Percentiles rank a stretch among this genome's conserved stretches.
phyloP scores from a whole-genome alignment of 2,329 filamentous ascomycete genomes.

The Boeremia exigua region DNA sequence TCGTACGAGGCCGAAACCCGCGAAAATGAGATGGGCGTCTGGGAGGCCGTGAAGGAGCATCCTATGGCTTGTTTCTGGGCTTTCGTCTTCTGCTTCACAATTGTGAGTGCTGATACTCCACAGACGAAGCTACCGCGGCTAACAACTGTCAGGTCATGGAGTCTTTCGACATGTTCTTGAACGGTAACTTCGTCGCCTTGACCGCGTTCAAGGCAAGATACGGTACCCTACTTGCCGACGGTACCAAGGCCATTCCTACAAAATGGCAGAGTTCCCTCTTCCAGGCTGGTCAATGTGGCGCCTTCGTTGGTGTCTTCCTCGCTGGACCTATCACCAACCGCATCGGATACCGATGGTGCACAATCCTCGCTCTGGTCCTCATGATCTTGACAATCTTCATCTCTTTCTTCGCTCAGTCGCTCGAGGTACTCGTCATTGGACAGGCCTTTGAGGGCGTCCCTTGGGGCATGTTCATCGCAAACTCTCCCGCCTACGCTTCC shows the following conservation, averaged over 20 bases:
- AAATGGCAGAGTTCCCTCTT: conserved; percentile 66
- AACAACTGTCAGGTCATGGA: conserved; percentile 63
- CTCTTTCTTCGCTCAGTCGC: conserved; percentile 61
- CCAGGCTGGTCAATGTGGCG: conserved; percentile 62
- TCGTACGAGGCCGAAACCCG: conserved; percentile 63
- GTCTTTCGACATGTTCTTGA: conserved; percentile 67
- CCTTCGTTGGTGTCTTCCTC: conserved; percentile 65
- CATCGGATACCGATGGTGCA: conserved; percentile 65
- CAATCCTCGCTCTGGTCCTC: conserved; percentile 58
- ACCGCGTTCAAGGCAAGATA: conserved; percentile 54
- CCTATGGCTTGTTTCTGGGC: conserved; percentile 62
- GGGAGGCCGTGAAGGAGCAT: conserved; percentile 58
- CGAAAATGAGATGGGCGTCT: conserved; percentile 58
- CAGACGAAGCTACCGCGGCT: background rate
- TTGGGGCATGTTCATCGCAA: conserved; percentile 70
- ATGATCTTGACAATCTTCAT: conserved; percentile 66
- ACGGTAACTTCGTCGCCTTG: conserved; percentile 64
- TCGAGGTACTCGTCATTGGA: conserved; percentile 56
- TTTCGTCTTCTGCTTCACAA: conserved; percentile 61
- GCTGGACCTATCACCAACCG: conserved; percentile 64
- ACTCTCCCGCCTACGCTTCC: conserved; percentile 65
- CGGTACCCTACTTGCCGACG: conserved; percentile 50
- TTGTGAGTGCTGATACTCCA: conserved; percentile 46
- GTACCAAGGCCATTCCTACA: conserved; percentile 53
- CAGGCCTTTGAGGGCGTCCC: conserved; percentile 67